Evolutionary conservation across 176 grass and related monocot genomes (phyloP), one percentile per base, ranked within the genome.

Genomic region (Eragrostis nindensis): DNA sequence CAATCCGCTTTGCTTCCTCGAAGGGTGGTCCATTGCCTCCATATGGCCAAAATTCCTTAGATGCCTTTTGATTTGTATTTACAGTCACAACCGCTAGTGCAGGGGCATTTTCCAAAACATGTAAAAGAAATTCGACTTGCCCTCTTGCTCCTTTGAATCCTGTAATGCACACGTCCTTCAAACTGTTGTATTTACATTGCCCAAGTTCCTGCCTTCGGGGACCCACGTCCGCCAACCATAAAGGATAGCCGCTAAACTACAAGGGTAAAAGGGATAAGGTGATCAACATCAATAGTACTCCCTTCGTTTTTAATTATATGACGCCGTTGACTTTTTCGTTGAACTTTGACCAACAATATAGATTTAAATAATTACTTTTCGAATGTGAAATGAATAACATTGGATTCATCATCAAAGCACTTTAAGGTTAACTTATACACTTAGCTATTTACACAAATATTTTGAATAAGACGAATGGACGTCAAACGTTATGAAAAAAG

Each of bases 21-120:
- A 26, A 70, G 42, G 68, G 67, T 13, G 32, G 32, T 36, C 32
- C 32, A 36, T 10, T 50, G 10, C 22, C 57, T 61, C 13, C 11
- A 14, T 61, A 5, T 61, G 57, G 57, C 57, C 57, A 61, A 13
- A 26, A 5, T 3, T 61, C 57, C 11, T 1, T 26, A 14, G 11
- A 61, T 13, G 57, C 9, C 22, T 8, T 9, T 44, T 68, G 39
- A 45, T 29, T 19, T 39, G 8, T 55, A 9, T 74, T 26, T 30
- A 73, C 18, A 56, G 49, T 74, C 55, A 74, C 12, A 39, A n/a
- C 17, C 71, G 55, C 50, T 18, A 74, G 49, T 2, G 18, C 49
- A 74, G 71, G 71, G 16, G 49, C 29, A 54, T 74, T 74, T 55
- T 74, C 5, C 49, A 74, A 29, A 40, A 56, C 16, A 74, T 74